Percentiles rank a stretch among this genome's conserved stretches.
Conservation (phyloP, 805 yeast genomes). For the Metschnikowia gelsemii region DNA sequence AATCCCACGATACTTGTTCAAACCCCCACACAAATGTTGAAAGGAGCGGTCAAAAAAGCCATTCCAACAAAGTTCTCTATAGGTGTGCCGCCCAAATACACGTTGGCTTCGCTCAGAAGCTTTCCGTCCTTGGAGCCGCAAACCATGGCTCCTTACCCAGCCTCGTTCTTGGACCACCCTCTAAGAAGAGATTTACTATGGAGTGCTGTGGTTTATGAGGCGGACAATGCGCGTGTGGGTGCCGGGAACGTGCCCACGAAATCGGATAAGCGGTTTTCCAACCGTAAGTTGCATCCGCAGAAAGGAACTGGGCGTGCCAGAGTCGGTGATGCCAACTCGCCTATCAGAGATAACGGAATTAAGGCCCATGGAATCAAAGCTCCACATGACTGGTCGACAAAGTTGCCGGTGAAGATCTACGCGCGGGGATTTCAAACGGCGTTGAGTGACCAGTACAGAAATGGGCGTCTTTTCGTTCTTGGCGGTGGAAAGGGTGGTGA, state of each 20-base stretch:
- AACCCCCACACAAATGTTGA: conserved; percentile 4
- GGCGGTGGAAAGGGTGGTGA: conserved; percentile 49
- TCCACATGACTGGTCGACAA: conserved; percentile 84
- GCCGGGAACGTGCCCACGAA: conserved; percentile 85
- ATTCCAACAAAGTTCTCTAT: conserved; percentile 15
- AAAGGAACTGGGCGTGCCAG: conserved; percentile 96
- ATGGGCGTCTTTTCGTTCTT: conserved; percentile 68
- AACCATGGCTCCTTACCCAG: conserved; percentile 70
- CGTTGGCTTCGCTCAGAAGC: conserved; percentile 71
- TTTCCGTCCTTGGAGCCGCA: conserved; percentile 93
- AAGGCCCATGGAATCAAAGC: conserved; percentile 87
- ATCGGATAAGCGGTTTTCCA: conserved; percentile 79
- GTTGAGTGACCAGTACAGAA: conserved; percentile 73
- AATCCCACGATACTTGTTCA: no score
- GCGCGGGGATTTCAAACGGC: conserved; percentile 77
- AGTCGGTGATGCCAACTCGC: conserved; percentile 94
- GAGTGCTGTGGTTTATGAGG: conserved; percentile 92
- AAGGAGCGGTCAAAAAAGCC: conserved; percentile 9
- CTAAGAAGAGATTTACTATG: conserved; percentile 88
- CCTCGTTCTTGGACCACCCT: conserved; percentile 67
- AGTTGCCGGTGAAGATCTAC: conserved; percentile 71
- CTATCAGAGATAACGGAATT: conserved; percentile 86
- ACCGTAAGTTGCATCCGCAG: conserved; percentile 80
- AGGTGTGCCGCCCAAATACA: conserved; percentile 60
- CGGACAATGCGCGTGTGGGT: conserved; percentile 86